Base-by-base conservation (phyloP, 1,139 yeast species). In the Spathaspora sp. region DNA sequence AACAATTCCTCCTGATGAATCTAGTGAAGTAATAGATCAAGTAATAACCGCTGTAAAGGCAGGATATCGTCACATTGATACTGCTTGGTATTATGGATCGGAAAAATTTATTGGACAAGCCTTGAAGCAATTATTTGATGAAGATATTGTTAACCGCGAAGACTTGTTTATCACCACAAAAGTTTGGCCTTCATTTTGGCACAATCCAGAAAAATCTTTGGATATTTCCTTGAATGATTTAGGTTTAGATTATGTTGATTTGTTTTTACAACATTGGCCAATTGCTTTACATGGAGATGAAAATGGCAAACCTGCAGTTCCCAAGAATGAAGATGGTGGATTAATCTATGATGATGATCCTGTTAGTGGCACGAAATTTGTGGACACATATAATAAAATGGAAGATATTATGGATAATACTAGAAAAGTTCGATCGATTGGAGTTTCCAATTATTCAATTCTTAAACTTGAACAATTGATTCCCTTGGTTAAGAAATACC, bases 191-290 rank as follows among this genome's bases (percentile, higher is more conserved):
- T 67, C 74, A 10, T 64, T 56, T 44, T 64, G 63, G 50, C 67
- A 68, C 43, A 64, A 52, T 45, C 75, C 75, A 3, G 75, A 67
- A 48, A 64, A 62, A 47, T 70, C 76, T 1, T 58, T 72, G 38
- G 70, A 72, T 36, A 47, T 53, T 26, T 70, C 76, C 2, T 64
- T 72, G 46, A 45, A 56, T 9, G 64, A 61, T 20, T 59, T 82
- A 48, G 79, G 80, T 1, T 43, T 80, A 41, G 86, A 81, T 18
- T 81, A 82, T 51, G 82, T 80, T 31, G 86, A 82, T 57, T 63
- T 82, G 47, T 64, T 76, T 6, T 68, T 82, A 49, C 85, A 80
- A 51, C 87, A 82, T 58, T 82, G 86, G 86, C 88, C 87, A 5
- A 51, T 78, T 31, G 63, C 69, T 46, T 56, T 70, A 20, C 59